Percentiles rank a stretch among this genome's conserved stretches.
Conservation (phyloP, 805 yeast genomes). For the Scheffersomyces amazonensis region DNA sequence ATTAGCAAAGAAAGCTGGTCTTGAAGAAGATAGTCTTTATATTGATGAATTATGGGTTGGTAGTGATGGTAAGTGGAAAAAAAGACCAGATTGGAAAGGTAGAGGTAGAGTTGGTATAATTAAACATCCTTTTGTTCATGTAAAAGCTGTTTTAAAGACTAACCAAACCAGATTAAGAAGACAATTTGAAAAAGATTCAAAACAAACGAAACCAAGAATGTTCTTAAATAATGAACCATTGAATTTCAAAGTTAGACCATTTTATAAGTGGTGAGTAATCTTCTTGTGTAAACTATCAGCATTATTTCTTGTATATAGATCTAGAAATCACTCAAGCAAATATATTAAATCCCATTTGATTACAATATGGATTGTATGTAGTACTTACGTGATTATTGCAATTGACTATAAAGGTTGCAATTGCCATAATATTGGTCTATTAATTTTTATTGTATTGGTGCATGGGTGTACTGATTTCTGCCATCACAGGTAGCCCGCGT, state of each 20-base stretch:
- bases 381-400: too few relatives aligned
- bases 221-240: conserved; percentile 44
- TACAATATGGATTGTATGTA: too few relatives aligned
- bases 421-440: too few relatives aligned
- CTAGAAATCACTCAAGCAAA: too few relatives aligned
- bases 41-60: conserved; percentile 89
- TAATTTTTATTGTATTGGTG: too few relatives aligned
- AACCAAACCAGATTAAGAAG: conserved; percentile 60
- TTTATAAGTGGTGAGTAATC: conserved; percentile 35
- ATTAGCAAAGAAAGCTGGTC: conserved; percentile 60
- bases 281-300: not conserved
- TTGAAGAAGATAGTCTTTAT: conserved; percentile 61
- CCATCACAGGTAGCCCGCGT: too few relatives aligned
- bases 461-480: too few relatives aligned
- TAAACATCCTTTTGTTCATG: conserved; percentile 74
- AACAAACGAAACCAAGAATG: conserved; percentile 47
- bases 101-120: conserved; percentile 86
- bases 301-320: too few relatives aligned
- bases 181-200: conserved; percentile 54
- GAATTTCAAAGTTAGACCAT: conserved; percentile 40
- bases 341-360: too few relatives aligned
- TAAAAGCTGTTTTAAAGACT: conserved; percentile 72
- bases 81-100: conserved; percentile 78
- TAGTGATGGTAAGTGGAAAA: conserved; percentile 73
- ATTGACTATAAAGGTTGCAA: too few relatives aligned